These are phyloP conservation scores for Phyllostachys edulis DNA, from an alignment of 176 grass and related monocot genomes.

Conservation along the genomic window DNA sequence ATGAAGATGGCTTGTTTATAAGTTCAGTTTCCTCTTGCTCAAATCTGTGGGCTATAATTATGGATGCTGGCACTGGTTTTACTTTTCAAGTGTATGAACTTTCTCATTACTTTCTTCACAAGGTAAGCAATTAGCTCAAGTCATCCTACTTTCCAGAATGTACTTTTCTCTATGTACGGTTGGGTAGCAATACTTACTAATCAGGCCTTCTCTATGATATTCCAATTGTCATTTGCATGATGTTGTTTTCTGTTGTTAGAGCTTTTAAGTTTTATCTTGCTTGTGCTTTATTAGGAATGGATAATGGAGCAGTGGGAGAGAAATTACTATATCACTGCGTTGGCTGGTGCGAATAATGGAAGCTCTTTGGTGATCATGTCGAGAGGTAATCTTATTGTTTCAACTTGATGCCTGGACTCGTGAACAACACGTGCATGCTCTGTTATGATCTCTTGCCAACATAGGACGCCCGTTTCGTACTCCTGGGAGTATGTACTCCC, in stretches of 20 bases:
- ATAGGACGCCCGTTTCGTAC: too few relatives aligned
- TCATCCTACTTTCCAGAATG: neutral
- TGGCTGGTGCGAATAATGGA: conserved; percentile 72
- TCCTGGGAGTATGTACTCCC: too few relatives aligned
- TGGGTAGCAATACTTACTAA: neutral
- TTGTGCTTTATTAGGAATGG: conserved; percentile 69
- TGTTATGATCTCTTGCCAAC: neutral
- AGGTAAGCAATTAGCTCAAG: conserved; percentile 43
- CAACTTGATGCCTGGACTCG: conserved; percentile 28
- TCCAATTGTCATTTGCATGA: neutral
- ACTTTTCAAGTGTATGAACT: conserved; percentile 80
- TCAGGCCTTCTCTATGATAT: conserved; percentile 14
- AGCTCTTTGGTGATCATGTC: conserved; percentile 95
- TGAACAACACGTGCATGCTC: conserved; percentile 18
- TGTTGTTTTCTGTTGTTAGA: conserved; percentile 31
- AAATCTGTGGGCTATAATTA: conserved; percentile 95
- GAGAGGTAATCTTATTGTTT: conserved; percentile 64
- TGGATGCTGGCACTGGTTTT: conserved; percentile 95
- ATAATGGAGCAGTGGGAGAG: conserved; percentile 99
- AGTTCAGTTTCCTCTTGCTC: conserved; percentile 80
- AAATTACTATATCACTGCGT: conserved; percentile 86
- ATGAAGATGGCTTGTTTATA: conserved; percentile 96
- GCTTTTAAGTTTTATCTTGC: conserved; percentile 24
- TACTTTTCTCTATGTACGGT: conserved; percentile 17
- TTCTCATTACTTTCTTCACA: conserved; percentile 77